phyloP scores from a whole-genome alignment of 1,284 basidiomycete genomes.

The Neolentinus lepideus region DNA sequence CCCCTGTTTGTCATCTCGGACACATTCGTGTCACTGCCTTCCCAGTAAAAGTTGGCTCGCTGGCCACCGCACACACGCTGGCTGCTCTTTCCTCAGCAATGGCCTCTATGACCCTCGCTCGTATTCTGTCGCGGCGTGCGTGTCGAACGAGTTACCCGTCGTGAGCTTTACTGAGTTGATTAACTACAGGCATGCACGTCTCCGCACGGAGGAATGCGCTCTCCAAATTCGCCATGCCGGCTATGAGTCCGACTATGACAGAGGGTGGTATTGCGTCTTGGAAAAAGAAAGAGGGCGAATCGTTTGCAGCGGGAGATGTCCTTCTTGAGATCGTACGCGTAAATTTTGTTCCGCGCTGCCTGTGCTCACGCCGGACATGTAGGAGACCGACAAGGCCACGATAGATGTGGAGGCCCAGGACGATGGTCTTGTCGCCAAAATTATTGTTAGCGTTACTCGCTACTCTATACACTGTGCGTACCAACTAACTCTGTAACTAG shows the following conservation, averaged over 20 bases:
- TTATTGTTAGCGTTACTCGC: constrained; percentile 44
- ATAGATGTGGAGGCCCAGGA: constrained; percentile 99
- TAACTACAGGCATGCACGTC: constrained; percentile 64
- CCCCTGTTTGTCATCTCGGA: constrained; percentile 29
- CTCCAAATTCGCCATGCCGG: constrained; percentile 93
- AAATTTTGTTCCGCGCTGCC: constrained; percentile 4
- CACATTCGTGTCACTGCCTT: constrained; percentile 18
- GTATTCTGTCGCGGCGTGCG: constrained; percentile 64
- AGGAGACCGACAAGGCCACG: constrained; percentile 99
- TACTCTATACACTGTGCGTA: neutral
- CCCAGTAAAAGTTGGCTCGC: constrained; percentile 10
- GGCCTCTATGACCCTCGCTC: constrained; percentile 46
- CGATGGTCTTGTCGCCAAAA: constrained; percentile 93
- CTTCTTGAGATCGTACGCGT: constrained; percentile 83
- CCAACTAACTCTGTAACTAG: constrained; percentile 31
- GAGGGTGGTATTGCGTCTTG: constrained; percentile 97
- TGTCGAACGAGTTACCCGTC: constrained; percentile 8
- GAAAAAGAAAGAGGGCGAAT: constrained; percentile 96
- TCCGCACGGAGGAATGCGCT: constrained; percentile 77
- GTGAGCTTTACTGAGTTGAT: neutral
- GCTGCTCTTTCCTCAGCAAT: constrained; percentile 27
- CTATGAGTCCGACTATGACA: constrained; percentile 99
- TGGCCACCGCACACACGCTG: constrained; percentile 10
- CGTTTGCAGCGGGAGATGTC: constrained; percentile 88
- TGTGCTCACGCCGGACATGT: constrained; percentile 6